Base-by-base conservation (phyloP, 257 asterid species). In the Mentha longifolia region DNA sequence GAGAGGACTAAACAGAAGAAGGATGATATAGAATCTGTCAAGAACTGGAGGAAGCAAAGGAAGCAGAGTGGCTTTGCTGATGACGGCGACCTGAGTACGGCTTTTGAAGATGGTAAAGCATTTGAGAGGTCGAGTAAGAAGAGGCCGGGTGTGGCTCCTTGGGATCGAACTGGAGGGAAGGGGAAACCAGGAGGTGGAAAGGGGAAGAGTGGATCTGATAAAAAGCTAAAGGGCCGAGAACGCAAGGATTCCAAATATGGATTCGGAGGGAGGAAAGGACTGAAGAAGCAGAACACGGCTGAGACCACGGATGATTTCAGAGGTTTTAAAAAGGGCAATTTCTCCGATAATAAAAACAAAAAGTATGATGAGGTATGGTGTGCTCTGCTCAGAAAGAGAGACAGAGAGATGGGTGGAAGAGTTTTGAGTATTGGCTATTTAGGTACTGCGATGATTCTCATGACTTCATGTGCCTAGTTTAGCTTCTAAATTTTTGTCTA, bases 11-110 rank as follows among this genome's bases (percentile, higher is more conserved):
- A 85, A 76, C 97, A 95, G 81, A 95, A 92, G 89, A 95, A 92
- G 77, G 92, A 89, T 0, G 98, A 88, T 7, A 85, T 95, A 11
- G 99, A 95, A 70, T 84, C 95, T 12, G 97, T 94, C 16, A 94
- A 94, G 79, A 89, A 91, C 80, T 94, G 98, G 98, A 87, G 97
- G 82, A 94, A 89, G 78, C 96, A 86, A 28, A 78, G 99, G 86
- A 92, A 91, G 75, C 91, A 79, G 76, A 84, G 79, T 28, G 99
- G 97, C 7, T 91, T 84, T 68, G 74, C 88, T 9, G 77, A 81
- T n/a, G 88, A 77, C 6, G 87, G 80, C 0, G 96, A 85, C 49
- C 56, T 86, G 47, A 82, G 87, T 74, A 76, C 80, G 60, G 86
- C 83, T 47, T 89, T 94, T 72, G 89, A 86, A 35, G 96, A 90